A percentile compares a stretch with the other conserved stretches of the same genome.
phyloP scores from a whole-genome alignment of 2,329 filamentous ascomycete genomes.

The Talaromyces sp. region DNA sequence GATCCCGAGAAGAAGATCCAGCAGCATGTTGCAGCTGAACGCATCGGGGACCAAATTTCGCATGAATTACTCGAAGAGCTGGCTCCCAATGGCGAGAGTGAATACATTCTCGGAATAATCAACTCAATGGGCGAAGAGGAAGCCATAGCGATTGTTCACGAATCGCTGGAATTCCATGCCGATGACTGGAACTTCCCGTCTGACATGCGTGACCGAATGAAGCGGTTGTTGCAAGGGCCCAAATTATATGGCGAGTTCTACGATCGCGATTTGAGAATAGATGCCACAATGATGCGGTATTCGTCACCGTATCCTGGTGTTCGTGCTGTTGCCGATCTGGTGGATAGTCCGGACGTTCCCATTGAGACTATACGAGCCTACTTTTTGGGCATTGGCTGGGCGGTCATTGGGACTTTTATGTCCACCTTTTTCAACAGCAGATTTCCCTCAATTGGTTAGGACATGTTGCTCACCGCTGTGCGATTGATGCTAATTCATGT shows the following conservation, averaged over 20 bases:
- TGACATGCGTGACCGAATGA: constrained; percentile 14
- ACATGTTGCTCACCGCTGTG: background rate
- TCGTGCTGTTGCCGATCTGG: constrained; percentile 8
- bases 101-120: constrained; percentile 14
- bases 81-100: constrained; percentile 7
- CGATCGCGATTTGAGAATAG: constrained; percentile 12
- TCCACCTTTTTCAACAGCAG: constrained; percentile 14
- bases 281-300: constrained; percentile 14
- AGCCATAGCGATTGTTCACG: constrained; percentile 7
- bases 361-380: constrained; percentile 15
- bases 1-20: background rate
- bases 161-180: constrained; percentile 8
- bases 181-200: constrained; percentile 15
- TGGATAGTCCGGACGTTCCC: constrained; percentile 1
- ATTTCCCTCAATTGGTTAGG: constrained; percentile 10
- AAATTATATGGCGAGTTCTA: constrained; percentile 13
- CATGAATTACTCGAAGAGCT: constrained; percentile 13
- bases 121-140: constrained; percentile 13
- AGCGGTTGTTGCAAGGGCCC: constrained; percentile 5
- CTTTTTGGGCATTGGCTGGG: constrained; percentile 13
- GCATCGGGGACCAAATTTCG: background rate
- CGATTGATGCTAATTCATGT: background rate
- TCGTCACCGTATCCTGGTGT: constrained; percentile 13
- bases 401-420: constrained; percentile 13
- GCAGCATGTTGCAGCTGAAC: background rate